These are phyloP conservation scores for Incumbomyces lentus DNA, from an alignment of 2,329 filamentous ascomycete genomes.

Conservation along the genomic window DNA sequence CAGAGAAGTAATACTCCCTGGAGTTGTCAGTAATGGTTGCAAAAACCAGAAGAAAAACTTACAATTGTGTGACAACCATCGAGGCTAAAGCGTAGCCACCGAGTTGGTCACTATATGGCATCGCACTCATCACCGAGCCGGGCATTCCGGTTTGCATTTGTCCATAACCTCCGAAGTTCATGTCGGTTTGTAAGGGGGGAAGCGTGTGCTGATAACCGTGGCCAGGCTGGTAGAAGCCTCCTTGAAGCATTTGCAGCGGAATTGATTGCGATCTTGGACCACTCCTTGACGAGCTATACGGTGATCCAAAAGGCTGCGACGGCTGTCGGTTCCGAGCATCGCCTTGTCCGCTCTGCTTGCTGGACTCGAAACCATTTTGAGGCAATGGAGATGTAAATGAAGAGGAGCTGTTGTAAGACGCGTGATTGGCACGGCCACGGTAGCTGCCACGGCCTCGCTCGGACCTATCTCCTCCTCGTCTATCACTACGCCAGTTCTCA, in stretches of 20 bases:
- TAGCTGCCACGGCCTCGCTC: constrained; percentile 31
- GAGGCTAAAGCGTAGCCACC: constrained; percentile 47
- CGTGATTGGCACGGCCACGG: constrained; percentile 32
- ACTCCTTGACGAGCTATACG: constrained; percentile 28
- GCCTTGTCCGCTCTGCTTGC: constrained; percentile 31
- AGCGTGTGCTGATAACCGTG: constrained; percentile 20
- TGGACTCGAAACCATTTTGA: constrained; percentile 31
- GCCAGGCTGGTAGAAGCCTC: constrained; percentile 23
- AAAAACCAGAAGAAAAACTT: constrained; percentile 23
- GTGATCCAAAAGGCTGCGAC: constrained; percentile 23
- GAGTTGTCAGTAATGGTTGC: constrained; percentile 28
- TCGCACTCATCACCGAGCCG: constrained; percentile 42
- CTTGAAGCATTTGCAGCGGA: constrained; percentile 29
- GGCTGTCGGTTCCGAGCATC: constrained; percentile 30
- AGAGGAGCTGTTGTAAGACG: constrained; percentile 22
- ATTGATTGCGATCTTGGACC: constrained; percentile 53
- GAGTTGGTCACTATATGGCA: constrained; percentile 48
- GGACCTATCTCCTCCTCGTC: constrained; percentile 28
- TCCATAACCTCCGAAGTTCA: constrained; percentile 38
- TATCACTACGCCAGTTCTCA: constrained; percentile 24
- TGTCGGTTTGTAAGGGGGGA: constrained; percentile 22
- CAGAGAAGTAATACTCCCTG: constrained; percentile 92
- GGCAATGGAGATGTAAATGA: constrained; percentile 28
- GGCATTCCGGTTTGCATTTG: constrained; percentile 33
- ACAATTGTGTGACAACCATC: constrained; percentile 53